phyloP scores from a whole-genome alignment of 1,284 basidiomycete genomes.

The Puccinia coronata region DNA sequence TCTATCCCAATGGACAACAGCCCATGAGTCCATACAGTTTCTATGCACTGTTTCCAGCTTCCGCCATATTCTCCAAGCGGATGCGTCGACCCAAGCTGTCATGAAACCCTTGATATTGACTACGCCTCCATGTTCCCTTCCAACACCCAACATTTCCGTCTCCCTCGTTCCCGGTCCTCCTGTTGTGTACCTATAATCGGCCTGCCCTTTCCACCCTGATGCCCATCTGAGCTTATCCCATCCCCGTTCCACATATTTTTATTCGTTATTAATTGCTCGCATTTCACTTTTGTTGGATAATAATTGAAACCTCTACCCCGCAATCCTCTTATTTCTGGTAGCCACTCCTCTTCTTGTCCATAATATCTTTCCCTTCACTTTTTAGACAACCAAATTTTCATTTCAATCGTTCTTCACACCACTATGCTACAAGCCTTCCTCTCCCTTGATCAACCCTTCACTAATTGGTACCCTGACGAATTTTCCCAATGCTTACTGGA shows the following conservation, averaged over 20 bases:
- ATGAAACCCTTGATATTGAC: constrained; percentile 10
- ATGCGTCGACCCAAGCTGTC: neutral
- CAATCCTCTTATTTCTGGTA: constrained; percentile 12
- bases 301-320: constrained; percentile 2
- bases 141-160: neutral
- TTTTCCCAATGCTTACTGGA: constrained; percentile 21
- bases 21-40: constrained; percentile 28
- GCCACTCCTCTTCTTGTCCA: neutral
- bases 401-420: constrained; percentile 29
- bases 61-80: constrained; percentile 7
- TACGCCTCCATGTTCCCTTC: neutral
- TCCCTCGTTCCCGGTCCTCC: neutral
- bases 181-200: neutral
- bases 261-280: constrained; percentile 5
- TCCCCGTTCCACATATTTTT: no score
- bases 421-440: constrained; percentile 43
- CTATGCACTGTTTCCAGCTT: constrained; percentile 12
- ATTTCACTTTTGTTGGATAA: constrained; percentile 14
- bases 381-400: neutral
- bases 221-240: neutral
- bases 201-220: neutral
- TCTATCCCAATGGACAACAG: constrained; percentile 6
- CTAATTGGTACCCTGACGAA: constrained; percentile 32
- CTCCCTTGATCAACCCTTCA: constrained; percentile 41
- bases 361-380: neutral